Evolutionary conservation across 2,329 filamentous ascomycete species (phyloP).

Genomic region (Truncatella angustata): DNA sequence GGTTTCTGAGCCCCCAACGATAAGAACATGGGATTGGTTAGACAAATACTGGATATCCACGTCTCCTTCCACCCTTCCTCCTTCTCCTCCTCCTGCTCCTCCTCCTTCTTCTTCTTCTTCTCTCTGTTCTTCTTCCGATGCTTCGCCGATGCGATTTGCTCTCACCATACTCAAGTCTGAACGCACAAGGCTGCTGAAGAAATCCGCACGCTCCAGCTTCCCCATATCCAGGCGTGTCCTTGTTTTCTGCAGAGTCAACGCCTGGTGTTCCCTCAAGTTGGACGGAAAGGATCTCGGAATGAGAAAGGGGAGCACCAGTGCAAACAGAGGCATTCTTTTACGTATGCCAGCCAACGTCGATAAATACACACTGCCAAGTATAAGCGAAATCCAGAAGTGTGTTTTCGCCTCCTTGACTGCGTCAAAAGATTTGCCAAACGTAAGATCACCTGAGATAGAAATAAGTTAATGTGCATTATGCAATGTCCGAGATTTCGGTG

Average conservation of each 20-base stretch:
- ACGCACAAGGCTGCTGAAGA: not conserved
- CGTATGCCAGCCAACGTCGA: not conserved
- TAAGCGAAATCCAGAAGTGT: slow-evolving; percentile 12
- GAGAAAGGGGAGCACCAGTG: not conserved
- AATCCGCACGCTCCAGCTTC: not conserved
- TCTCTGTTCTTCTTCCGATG: no score
- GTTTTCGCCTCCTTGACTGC: not conserved
- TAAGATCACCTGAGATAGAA: slow-evolving; percentile 9
- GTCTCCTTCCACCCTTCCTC: not conserved
- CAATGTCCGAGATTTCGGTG: no score
- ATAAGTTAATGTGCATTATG: not conserved
- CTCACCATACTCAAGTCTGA: no score
- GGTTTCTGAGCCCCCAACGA: slow-evolving; percentile 16
- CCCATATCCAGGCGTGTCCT: not conserved
- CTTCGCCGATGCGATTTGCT: no score
- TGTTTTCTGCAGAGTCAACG: not conserved
- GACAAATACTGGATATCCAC: slow-evolving; percentile 20
- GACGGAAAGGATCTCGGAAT: not conserved
- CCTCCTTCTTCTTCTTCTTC: no score
- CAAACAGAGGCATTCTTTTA: not conserved
- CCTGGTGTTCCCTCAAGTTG: not conserved
- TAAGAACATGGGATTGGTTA: slow-evolving; percentile 12
- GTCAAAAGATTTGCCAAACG: slow-evolving; percentile 15
- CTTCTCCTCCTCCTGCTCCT: no score
- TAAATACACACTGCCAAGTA: slow-evolving; percentile 5